These are phyloP conservation scores for Pythium grandisporangium DNA, from an alignment of 352 stramenopile genomes.

Conservation along the genomic window DNA sequence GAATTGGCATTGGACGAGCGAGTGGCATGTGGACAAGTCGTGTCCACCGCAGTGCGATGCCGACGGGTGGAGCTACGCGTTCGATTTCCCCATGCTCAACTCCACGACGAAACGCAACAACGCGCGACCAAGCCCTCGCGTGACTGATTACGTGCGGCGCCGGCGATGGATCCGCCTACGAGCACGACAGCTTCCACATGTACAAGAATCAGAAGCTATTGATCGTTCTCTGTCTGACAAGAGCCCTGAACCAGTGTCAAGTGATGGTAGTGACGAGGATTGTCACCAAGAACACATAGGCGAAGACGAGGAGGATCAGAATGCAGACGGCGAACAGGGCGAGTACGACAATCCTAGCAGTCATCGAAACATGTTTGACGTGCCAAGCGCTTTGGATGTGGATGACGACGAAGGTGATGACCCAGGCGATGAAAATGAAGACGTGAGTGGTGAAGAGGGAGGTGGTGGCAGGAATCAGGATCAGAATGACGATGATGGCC, in stretches of 20 bases:
- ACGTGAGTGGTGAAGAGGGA: constrained; percentile 5
- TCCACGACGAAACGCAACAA: constrained; percentile 44
- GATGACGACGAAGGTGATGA: constrained; percentile 19
- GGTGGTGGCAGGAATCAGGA: constrained; percentile 3
- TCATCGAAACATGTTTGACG: constrained; percentile 5
- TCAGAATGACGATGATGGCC: background rate
- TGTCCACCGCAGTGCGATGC: constrained; percentile 44
- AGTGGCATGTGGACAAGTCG: constrained; percentile 44
- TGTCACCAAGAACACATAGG: background rate
- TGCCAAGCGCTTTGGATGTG: constrained; percentile 9
- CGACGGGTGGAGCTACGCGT: constrained; percentile 70
- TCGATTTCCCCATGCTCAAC: constrained; percentile 79
- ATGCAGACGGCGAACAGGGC: no score
- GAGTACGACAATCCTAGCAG: no score
- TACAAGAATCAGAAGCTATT: no score
- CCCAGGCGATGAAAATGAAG: constrained; percentile 14
- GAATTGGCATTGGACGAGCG: constrained; percentile 54
- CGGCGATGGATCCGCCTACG: constrained; percentile 56
- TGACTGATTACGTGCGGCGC: constrained; percentile 62
- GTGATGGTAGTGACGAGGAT: background rate
- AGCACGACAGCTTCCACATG: no score
- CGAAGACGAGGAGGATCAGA: background rate
- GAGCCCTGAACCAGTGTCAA: background rate
- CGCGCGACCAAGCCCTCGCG: constrained; percentile 33
- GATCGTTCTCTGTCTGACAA: background rate